phyloP scores from a whole-genome alignment of 176 grass and related monocot genomes.

The Cocos nucifera region DNA sequence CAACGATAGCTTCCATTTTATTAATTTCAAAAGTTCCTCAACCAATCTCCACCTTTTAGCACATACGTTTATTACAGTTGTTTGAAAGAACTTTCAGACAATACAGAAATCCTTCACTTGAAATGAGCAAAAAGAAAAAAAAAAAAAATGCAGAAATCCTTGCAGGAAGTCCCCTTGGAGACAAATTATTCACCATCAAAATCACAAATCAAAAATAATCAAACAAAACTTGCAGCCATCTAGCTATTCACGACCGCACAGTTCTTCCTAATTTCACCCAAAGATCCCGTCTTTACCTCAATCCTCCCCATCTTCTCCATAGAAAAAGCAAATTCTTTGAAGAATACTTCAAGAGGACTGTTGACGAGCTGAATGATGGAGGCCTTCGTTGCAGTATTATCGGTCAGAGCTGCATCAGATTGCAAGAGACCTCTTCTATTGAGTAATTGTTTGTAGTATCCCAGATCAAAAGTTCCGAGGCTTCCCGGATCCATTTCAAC shows the following conservation, averaged over 20 bases:
- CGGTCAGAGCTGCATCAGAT: conserved; percentile 11
- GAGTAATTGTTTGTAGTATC: conserved; percentile 17
- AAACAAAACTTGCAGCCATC: not conserved
- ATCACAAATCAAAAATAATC: not conserved
- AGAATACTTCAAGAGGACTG: conserved; percentile 13
- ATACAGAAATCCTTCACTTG: no score
- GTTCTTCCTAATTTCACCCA: conserved; percentile 13
- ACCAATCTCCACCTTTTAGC: no score
- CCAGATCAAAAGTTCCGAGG: conserved; percentile 19
- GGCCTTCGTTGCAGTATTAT: conserved; percentile 1
- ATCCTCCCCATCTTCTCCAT: conserved; percentile 22
- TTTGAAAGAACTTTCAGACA: no score
- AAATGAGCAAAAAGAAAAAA: no score
- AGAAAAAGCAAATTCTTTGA: conserved; percentile 14
- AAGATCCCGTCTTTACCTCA: conserved; percentile 15
- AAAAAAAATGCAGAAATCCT: no score
- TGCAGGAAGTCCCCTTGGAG: no score
- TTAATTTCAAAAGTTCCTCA: no score
- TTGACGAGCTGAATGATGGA: not conserved
- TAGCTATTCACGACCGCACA: conserved; percentile 5
- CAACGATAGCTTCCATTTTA: no score
- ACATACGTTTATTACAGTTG: no score
- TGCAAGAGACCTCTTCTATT: conserved; percentile 15
- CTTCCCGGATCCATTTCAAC: conserved; percentile 22
- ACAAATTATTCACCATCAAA: not conserved